Evolutionary conservation across 371 early-diverging fungal species (phyloP), one percentile per base, ranked within the genome.

Genomic region (Mucor piriformis): DNA sequence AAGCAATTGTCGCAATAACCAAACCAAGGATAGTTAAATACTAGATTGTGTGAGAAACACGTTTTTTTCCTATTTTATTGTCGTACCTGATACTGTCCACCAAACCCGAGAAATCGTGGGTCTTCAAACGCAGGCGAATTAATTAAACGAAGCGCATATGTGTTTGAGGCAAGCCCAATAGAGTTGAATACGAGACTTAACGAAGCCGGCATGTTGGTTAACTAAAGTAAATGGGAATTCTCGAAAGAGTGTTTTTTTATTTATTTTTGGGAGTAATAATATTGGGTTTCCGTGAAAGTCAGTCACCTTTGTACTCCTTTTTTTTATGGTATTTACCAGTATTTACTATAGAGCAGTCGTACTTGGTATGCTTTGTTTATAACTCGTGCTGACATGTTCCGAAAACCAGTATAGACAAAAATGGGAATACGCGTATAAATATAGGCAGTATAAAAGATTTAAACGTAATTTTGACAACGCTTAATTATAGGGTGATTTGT

Each of bases 11-110:
- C 23, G 61, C 65, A 35, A 25, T 60, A 11, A 24, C 18, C 46
- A 65, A 46, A 1, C 66, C 66, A n/a, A 65, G 49, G 50, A 58
- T 54, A 13, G 57, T 60, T 23, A 59, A 40, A 35, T 51, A 58
- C 53, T 57, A 40, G 32, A 37, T 40, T 34, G 51, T 50, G 27
- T 21, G 32, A 32, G 12, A 47, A 25, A 53, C 32, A 21, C 16
- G 29, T 48, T 34, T 42, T 13, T 48, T 20, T 38, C 27, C 6
- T 34, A 33, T 29, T 29, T 29, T 29, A 21, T 27, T 50, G 3
- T 2, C n/a, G 34, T 54, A 72, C 77, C 64, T 77, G 77, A 61
- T 68, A 77, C 25, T 74, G 74, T 21, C 77, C 77, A 32, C 77
- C 77, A 54, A 74, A 77, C 6, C 77, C 77, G 3, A 61, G 50